Conservation (phyloP, 805 yeast genomes). For the Ogataea parapolymorpha region DNA sequence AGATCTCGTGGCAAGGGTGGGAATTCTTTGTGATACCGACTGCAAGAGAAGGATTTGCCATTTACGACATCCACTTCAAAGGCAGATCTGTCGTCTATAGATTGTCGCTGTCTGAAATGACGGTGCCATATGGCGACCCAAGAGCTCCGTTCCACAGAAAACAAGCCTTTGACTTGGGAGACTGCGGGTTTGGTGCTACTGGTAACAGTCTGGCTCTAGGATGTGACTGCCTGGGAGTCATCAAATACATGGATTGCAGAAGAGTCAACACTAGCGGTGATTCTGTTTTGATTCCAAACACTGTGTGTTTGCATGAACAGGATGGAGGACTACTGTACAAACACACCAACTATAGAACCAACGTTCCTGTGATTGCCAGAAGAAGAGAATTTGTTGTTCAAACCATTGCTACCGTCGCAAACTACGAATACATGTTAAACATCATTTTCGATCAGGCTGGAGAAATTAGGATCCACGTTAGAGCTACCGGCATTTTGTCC, state of each 20-base stretch:
- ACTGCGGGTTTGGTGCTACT: conserved; percentile 74
- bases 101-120: conserved; percentile 75
- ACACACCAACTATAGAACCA: conserved; percentile 77
- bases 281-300: conserved; percentile 60
- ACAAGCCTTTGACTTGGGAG: conserved; percentile 85
- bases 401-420: conserved; percentile 80
- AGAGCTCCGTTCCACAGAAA: conserved; percentile 81
- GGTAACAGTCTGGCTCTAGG: conserved; percentile 70
- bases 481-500: conserved; percentile 85
- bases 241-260: conserved; percentile 65
- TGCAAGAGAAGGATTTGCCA: conserved; percentile 75
- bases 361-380: conserved; percentile 67
- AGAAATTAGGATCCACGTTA: conserved; percentile 69
- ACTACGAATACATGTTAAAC: conserved; percentile 76
- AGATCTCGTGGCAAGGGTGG: conserved; percentile 82
- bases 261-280: conserved; percentile 58
- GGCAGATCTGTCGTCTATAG: conserved; percentile 76
- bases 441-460: conserved; percentile 75
- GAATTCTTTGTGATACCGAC: conserved; percentile 67
- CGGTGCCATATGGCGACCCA: conserved; percentile 86
- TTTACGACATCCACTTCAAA: conserved; percentile 69
- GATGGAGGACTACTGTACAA: conserved; percentile 74
- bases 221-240: conserved; percentile 80
- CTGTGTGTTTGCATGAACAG: conserved; percentile 78
- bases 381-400: conserved; percentile 77